phyloP scores from a whole-genome alignment of 2,329 filamentous ascomycete species.

The Aspergillus sp. region DNA sequence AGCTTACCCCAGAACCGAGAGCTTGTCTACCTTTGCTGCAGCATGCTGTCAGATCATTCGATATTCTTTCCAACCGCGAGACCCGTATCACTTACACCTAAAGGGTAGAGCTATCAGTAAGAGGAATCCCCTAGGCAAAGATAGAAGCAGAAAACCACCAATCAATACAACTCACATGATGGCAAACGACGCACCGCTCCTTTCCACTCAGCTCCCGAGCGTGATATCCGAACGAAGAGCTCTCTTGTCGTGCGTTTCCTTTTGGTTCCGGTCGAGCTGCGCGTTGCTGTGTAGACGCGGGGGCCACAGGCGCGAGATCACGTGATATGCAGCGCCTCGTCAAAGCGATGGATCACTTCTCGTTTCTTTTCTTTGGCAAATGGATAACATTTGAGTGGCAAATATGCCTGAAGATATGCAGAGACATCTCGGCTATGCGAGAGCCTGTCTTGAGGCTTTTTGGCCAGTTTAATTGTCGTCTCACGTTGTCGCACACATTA shows the following conservation, averaged over 20 bases:
- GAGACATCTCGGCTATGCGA: not conserved
- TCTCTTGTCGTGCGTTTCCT: not conserved
- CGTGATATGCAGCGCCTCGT: not conserved
- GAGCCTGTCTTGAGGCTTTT: not conserved
- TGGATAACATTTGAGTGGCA: not conserved
- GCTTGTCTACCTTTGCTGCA: conserved; percentile 75
- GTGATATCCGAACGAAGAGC: not conserved
- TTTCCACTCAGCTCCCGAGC: not conserved
- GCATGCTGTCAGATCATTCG: not conserved
- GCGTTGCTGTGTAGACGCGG: not conserved
- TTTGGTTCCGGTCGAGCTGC: not conserved
- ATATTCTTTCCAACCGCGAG: not conserved
- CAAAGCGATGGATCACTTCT: not conserved
- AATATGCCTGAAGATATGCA: not conserved
- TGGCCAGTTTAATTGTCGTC: not conserved
- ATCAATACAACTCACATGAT: not conserved
- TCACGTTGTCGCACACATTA: not conserved
- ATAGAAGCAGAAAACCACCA: not conserved
- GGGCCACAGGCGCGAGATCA: conserved; percentile 1
- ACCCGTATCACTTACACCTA: conserved; percentile 24
- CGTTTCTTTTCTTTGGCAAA: too few species aligned
- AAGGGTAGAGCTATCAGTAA: conserved; percentile 1
- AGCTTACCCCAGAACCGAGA: conserved; percentile 67
- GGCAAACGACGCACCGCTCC: not conserved
- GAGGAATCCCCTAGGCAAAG: not conserved